These are phyloP conservation scores for Stentor roeselii DNA, from an alignment of 73 alveolate genomes.

Conservation along the genomic window DNA sequence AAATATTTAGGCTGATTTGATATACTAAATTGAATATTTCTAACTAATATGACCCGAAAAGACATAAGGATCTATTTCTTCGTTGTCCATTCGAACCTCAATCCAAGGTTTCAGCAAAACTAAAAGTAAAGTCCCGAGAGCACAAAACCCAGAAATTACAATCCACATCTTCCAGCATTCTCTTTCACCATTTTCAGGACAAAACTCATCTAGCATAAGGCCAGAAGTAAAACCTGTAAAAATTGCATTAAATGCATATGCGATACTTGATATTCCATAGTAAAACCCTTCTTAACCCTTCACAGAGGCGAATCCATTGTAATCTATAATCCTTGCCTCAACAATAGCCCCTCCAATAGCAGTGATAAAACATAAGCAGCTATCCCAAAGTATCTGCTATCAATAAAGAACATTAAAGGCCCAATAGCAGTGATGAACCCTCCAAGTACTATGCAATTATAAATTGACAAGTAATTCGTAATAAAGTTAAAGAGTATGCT, in stretches of 20 bases:
- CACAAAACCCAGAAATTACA: not conserved
- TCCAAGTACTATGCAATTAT: not conserved
- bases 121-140: not conserved
- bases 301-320: not conserved
- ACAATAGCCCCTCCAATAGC: not conserved
- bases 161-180: conserved; percentile 26
- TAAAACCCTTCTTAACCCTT: conserved; percentile 11
- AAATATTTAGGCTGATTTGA: too few relatives aligned
- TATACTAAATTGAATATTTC: too few relatives aligned
- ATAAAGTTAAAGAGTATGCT: not conserved
- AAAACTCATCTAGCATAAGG: not conserved
- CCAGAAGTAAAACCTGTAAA: conserved; percentile 4
- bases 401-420: not conserved
- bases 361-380: not conserved
- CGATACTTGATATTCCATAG: not conserved
- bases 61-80: not conserved
- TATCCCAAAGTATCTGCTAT: not conserved
- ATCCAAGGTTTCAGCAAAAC: too few relatives aligned
- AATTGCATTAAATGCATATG: not conserved
- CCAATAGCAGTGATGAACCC: not conserved
- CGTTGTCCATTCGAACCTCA: not conserved
- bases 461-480: not conserved
- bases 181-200: conserved; percentile 19
- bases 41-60: not conserved
- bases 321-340: not conserved